phyloP scores from a whole-genome alignment of 2,329 filamentous ascomycete genomes.

The Teratosphaeria pseudoeucalypti region DNA sequence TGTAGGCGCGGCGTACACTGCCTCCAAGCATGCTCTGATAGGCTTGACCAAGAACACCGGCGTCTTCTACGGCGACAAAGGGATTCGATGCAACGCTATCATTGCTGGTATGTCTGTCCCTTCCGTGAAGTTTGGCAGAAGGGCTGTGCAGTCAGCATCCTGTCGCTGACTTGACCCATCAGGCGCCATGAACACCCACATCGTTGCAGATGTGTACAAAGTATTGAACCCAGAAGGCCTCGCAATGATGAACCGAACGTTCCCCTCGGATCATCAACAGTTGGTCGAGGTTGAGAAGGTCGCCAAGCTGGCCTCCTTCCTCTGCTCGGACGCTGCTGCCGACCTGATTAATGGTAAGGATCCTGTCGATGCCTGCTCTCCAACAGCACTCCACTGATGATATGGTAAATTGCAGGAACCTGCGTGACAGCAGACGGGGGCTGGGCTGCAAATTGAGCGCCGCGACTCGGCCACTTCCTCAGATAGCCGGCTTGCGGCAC shows the following conservation, averaged over 20 bases:
- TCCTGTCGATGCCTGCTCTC: not conserved
- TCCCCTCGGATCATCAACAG: conserved; percentile 8
- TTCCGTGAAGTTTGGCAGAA: not conserved
- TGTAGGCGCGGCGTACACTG: conserved; percentile 30
- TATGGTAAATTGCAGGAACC: conserved; percentile 6
- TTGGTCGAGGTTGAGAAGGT: conserved; percentile 20
- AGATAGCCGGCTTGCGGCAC: not conserved
- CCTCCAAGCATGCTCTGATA: conserved; percentile 44
- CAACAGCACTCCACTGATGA: not conserved
- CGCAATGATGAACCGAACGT: conserved; percentile 13
- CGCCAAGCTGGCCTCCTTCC: conserved; percentile 23
- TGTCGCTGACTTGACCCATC: conserved; percentile 17
- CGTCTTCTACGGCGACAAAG: conserved; percentile 43
- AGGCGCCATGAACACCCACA: conserved; percentile 48
- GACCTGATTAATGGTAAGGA: conserved; percentile 22
- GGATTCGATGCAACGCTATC: conserved; percentile 43
- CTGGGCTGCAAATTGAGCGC: conserved; percentile 11
- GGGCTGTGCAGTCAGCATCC: not conserved
- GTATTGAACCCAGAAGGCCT: conserved; percentile 23
- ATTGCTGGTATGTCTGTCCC: conserved; percentile 17
- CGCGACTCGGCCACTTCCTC: too few species aligned
- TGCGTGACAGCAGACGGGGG: conserved; percentile 18
- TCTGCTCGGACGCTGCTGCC: conserved; percentile 22
- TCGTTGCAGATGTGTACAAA: conserved; percentile 33
- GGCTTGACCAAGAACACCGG: conserved; percentile 50